These are phyloP conservation scores for Graphium sp. DNA, from an alignment of 2,329 filamentous ascomycete genomes.

Conservation along the genomic window DNA sequence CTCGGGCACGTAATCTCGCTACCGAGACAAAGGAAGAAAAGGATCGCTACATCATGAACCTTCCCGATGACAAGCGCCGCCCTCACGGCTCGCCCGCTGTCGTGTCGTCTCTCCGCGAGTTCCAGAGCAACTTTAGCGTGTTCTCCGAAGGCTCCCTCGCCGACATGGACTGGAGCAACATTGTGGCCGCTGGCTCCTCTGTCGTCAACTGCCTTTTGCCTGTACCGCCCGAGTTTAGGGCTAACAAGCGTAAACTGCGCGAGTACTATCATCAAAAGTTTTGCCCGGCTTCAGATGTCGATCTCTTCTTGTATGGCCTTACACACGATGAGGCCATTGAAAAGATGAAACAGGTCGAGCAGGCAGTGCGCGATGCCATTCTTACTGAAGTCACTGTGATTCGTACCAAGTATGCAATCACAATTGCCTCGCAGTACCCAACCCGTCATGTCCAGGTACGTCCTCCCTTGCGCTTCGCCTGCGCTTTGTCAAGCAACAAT, in stretches of 20 bases:
- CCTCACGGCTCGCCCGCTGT: constrained; percentile 47
- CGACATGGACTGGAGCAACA: constrained; percentile 68
- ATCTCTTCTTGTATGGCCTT: constrained; percentile 71
- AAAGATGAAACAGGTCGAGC: constrained; percentile 73
- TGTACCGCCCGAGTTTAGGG: constrained; percentile 42
- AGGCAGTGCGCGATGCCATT: constrained; percentile 57
- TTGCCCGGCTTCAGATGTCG: constrained; percentile 72
- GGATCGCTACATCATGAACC: constrained; percentile 52
- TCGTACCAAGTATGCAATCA: constrained; percentile 74
- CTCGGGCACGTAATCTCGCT: constrained; percentile 42
- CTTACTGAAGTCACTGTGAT: constrained; percentile 72
- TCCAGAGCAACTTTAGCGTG: constrained; percentile 62
- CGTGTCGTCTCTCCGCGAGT: constrained; percentile 50
- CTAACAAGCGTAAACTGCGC: constrained; percentile 44
- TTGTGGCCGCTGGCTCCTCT: constrained; percentile 66
- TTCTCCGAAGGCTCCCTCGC: constrained; percentile 66
- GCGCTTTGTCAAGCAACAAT: neutral
- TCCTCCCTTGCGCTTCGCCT: neutral
- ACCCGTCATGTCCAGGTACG: constrained; percentile 56
- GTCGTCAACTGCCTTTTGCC: constrained; percentile 67
- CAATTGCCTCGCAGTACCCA: constrained; percentile 71
- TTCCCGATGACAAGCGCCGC: constrained; percentile 44
- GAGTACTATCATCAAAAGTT: constrained; percentile 71
- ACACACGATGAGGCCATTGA: constrained; percentile 61
- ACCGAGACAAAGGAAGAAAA: constrained; percentile 42